phyloP scores from a whole-genome alignment of 176 grass and related monocot species.

The Otatea glauca region DNA sequence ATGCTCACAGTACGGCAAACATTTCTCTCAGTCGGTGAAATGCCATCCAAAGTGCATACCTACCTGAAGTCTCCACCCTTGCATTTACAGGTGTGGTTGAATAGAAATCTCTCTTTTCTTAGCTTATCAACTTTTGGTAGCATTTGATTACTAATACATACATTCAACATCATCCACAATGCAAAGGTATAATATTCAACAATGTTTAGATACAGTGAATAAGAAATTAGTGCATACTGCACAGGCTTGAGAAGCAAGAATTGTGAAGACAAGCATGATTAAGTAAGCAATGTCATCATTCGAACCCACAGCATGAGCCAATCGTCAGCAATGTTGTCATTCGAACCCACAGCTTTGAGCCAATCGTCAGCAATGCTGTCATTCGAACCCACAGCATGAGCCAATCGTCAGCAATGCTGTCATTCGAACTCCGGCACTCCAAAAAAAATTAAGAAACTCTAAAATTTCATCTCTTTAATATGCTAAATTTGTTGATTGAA shows the following conservation, averaged over 20 bases:
- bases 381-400: too few species aligned
- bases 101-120: not conserved
- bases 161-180: not conserved
- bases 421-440: too few species aligned
- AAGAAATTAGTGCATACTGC: not conserved
- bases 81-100: not conserved
- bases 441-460: too few species aligned
- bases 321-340: too few species aligned
- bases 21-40: not conserved
- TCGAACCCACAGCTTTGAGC: too few species aligned
- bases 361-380: too few species aligned
- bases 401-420: too few species aligned
- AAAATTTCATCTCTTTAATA: too few species aligned
- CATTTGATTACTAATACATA: not conserved
- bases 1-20: not conserved
- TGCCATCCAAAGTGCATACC: not conserved
- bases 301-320: constrained; percentile 2
- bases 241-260: constrained; percentile 1
- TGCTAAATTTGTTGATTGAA: too few species aligned
- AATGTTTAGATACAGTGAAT: not conserved
- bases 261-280: not conserved
- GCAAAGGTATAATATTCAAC: not conserved
- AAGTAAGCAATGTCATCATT: constrained; percentile 25
- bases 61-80: not conserved
- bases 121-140: not conserved